Base-by-base conservation (phyloP, 164 flowering plant genomes). In the Piper betle region DNA sequence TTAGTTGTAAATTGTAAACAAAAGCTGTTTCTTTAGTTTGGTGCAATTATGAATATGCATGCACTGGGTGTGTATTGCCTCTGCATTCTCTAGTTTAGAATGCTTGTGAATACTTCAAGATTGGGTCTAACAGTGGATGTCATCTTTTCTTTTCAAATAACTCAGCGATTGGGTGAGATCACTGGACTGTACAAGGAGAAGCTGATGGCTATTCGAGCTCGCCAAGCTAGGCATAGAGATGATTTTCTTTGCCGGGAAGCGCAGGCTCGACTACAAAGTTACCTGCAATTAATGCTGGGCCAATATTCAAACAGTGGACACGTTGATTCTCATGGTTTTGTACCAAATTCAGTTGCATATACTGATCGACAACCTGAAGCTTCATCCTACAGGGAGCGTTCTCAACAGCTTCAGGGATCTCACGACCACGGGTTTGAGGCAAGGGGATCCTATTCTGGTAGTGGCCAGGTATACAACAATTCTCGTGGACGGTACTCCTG, bases 371-470 rank as follows among this genome's bases (percentile, higher is more conserved):
- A 69, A 17, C 75, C 57, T 42, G 88, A 85, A 40, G n/a, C n/a
- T n/a, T 41, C 60, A 4, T 70, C 85, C 25, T 82, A 80, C 74
- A 71, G 83, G 60, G 92, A 82, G 59, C 66, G 85, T 3, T 48
- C 81, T 61, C 83, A n/a, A n/a, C n/a, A n/a, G n/a, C n/a, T 68
- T 9, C 87, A 76, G 4, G 72, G 69, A 64, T 64, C 59, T 8
- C 74, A 86, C 68, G 76, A 71, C 58, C 84, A 77, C 41, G 80
- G 81, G 2, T 64, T 58, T 52, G 95, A 85, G 53, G 65, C 85
- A n/a, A 79, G 83, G 65, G 86, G 79, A 58, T 78, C 77, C 10
- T 85, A 80, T 52, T 82, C 88, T 4, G 88, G 82, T 3, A 82
- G 88, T 54, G 83, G 87, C 18, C 50, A 43, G 50, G 50, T 10